Conservation (phyloP, 2,329 filamentous ascomycete genomes). For the Stagonosporopsis chrysanthemi region DNA sequence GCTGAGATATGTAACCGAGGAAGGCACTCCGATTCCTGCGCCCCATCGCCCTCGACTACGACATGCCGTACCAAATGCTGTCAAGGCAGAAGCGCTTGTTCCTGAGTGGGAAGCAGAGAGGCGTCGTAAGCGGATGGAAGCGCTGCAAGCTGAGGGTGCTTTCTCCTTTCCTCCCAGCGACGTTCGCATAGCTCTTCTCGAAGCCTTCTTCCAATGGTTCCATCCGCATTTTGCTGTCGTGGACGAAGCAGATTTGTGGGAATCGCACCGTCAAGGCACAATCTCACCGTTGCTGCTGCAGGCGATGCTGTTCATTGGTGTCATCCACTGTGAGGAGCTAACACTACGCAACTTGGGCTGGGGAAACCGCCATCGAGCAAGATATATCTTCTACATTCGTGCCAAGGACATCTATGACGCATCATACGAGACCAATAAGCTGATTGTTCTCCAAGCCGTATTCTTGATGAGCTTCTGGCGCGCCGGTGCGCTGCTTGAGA, state of each 20-base stretch:
- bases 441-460: slow-evolving; percentile 59
- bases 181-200: slow-evolving; percentile 54
- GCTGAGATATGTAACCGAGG: slow-evolving; percentile 57
- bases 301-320: slow-evolving; percentile 63
- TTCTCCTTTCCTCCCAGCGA: slow-evolving; percentile 57
- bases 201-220: slow-evolving; percentile 65
- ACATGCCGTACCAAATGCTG: slow-evolving; percentile 45
- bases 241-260: slow-evolving; percentile 56
- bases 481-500: slow-evolving; percentile 53
- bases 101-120: slow-evolving; percentile 48
- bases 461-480: slow-evolving; percentile 66
- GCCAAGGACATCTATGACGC: slow-evolving; percentile 62
- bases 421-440: slow-evolving; percentile 61
- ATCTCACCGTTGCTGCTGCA: slow-evolving; percentile 61
- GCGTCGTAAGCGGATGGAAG: slow-evolving; percentile 47
- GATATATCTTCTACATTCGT: slow-evolving; percentile 59
- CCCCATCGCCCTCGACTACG: slow-evolving; percentile 32
- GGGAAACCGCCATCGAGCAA: slow-evolving; percentile 58
- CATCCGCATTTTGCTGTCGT: slow-evolving; percentile 65
- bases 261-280: slow-evolving; percentile 50
- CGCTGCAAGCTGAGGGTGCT: slow-evolving; percentile 50
- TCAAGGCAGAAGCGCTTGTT: slow-evolving; percentile 45
- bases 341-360: slow-evolving; percentile 57
- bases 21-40: slow-evolving; percentile 34
- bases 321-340: slow-evolving; percentile 60